Conservation (phyloP, 2,329 filamentous ascomycete genomes). For the Dryadomyces quercus-mongolicae region DNA sequence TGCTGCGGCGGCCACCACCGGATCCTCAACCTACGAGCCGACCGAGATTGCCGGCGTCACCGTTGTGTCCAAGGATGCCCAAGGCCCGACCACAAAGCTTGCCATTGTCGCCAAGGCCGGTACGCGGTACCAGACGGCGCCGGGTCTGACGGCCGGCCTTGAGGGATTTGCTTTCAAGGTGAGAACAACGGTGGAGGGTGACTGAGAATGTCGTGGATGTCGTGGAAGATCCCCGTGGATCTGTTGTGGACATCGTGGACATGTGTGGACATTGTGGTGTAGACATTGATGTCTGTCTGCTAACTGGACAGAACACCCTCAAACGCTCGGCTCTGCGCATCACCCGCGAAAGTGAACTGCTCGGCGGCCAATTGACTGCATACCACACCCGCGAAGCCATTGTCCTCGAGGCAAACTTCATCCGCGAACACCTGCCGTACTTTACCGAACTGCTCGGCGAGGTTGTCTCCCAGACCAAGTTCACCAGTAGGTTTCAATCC, state of each 20-base stretch:
- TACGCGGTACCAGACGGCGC: constrained; percentile 80
- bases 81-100: constrained; percentile 80
- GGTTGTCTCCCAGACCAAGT: constrained; percentile 80
- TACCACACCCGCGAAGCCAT: constrained; percentile 91
- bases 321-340: constrained; percentile 87
- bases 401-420: constrained; percentile 86
- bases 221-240: no score
- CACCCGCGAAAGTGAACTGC: constrained; percentile 85
- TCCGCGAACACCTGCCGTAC: constrained; percentile 91
- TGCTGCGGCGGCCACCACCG: constrained; percentile 35
- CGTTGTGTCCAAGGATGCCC: constrained; percentile 79
- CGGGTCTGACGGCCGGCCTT: constrained; percentile 79
- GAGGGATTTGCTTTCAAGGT: constrained; percentile 98
- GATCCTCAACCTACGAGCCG: constrained; percentile 77
- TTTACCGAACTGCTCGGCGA: constrained; percentile 93
- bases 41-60: constrained; percentile 81
- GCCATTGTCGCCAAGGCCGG: constrained; percentile 90
- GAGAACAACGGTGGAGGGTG: constrained; percentile 15
- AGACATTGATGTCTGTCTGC: no score
- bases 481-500: constrained; percentile 53
- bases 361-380: constrained; percentile 78
- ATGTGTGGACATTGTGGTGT: no score
- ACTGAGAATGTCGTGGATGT: no score
- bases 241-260: no score
- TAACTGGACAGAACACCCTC: constrained; percentile 55